phyloP scores from a whole-genome alignment of 1,284 basidiomycete genomes.

The Violaceomyces palustris region DNA sequence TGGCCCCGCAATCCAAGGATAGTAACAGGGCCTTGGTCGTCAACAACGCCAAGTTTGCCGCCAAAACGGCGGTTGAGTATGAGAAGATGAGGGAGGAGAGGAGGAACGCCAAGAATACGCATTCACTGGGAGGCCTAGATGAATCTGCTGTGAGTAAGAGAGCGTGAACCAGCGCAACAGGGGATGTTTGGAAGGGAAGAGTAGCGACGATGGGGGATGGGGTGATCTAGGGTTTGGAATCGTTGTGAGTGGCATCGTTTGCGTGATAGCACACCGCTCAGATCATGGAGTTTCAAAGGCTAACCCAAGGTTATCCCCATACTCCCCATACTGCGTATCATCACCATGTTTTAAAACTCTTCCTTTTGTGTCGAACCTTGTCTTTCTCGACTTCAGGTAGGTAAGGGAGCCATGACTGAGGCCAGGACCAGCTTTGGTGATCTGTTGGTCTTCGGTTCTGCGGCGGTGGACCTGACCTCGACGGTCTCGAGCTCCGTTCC shows the following conservation, averaged over 20 bases:
- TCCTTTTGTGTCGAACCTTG: too few species aligned
- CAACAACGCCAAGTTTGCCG: constrained; percentile 84
- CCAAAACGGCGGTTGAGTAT: constrained; percentile 75
- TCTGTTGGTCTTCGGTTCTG: constrained; percentile 40
- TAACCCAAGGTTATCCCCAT: too few species aligned
- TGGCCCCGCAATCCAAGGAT: constrained; percentile 63
- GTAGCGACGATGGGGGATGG: too few species aligned
- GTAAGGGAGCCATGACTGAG: too few species aligned
- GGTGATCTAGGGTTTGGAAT: too few species aligned
- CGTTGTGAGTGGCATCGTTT: neutral
- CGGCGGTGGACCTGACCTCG: constrained; percentile 46
- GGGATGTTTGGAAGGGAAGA: neutral
- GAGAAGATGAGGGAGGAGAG: constrained; percentile 57
- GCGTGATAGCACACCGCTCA: too few species aligned
- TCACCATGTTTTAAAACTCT: neutral
- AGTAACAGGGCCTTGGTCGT: constrained; percentile 81
- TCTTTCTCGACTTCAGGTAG: too few species aligned
- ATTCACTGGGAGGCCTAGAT: constrained; percentile 12
- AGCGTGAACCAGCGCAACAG: neutral
- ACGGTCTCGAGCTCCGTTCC: constrained; percentile 3
- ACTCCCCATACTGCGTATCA: neutral
- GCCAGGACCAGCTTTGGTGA: constrained; percentile 1
- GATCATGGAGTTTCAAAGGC: too few species aligned
- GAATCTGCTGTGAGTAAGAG: constrained; percentile 1
- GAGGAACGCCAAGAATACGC: constrained; percentile 3